Evolutionary conservation across 305 asterid genomes (phyloP), one percentile per base, ranked within the genome.

Genomic region (Fraxinus albicans): DNA sequence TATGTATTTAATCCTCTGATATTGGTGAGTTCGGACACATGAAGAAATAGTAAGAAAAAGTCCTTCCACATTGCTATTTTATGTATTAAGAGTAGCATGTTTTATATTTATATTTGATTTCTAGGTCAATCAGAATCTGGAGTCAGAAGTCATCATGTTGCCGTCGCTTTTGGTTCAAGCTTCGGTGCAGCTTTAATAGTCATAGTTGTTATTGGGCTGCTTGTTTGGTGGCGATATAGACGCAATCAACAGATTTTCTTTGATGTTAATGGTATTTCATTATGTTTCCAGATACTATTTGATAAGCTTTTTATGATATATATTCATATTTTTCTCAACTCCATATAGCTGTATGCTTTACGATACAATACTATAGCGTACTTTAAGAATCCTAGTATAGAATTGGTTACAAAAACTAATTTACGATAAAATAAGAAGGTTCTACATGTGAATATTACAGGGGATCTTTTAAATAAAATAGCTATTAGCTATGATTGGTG

Each of bases 191-290:
- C 89, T 70, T 90, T 94, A 82, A 36, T 90, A 27, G 35, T 93
- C 77, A 80, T 94, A 19, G 4, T 86, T 3, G 60, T 89, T 2
- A 79, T 88, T 65, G 97, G 94, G 74, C 87, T 90, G 86, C 86
- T 93, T 13, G 82, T 92, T 40, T 95, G 98, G 98, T 88, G 92
- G 97, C 93, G 96, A 73, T 89, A 94, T 83, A 86, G 97, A 78
- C 91, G 81, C 82, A 95, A 95, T 88, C 94, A 93, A 88, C 99
- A 93, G 90, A 94, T 97, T 77, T 97, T 93, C 92, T 97, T 97
- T 75, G 99, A 95, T 80, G 93, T 95, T 33, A 97, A 95, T 77
- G 99, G 99, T 96, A 79, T 53, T 90, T 69, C 75, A 42, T 72
- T 74, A 3, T 25, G 2, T 60, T 13, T 0, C 60, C 73, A 8